Percentiles rank a stretch among this genome's conserved stretches.
These are phyloP conservation scores for Trichoderma sp. DNA, from an alignment of 2,329 filamentous ascomycete species.

Conservation along the genomic window DNA sequence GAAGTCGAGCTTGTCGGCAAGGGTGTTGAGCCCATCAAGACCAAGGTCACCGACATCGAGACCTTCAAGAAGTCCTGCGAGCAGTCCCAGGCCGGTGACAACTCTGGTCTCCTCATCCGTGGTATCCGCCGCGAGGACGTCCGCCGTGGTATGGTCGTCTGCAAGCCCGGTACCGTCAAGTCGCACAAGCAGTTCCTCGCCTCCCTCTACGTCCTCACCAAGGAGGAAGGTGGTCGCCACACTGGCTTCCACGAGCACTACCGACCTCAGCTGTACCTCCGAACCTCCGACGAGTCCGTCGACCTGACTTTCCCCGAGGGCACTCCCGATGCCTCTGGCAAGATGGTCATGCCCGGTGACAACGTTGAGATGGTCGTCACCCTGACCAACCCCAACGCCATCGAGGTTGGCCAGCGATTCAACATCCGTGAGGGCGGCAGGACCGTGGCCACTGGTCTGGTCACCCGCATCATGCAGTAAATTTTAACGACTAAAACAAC, in stretches of 20 bases:
- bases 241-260: constrained; percentile 96
- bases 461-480: constrained; percentile 71
- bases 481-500: constrained; percentile 25
- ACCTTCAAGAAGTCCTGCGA: constrained; percentile 99
- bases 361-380: constrained; percentile 96
- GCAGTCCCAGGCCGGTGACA: constrained; percentile 93
- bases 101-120: constrained; percentile 94
- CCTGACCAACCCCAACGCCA: constrained; percentile 80
- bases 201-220: constrained; percentile 95
- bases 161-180: constrained; percentile 79
- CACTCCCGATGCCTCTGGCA: constrained; percentile 68
- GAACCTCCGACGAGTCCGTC: constrained; percentile 82
- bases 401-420: constrained; percentile 93
- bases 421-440: constrained; percentile 97
- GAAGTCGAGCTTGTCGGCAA: constrained; percentile 96
- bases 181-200: constrained; percentile 89
- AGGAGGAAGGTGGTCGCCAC: constrained; percentile 97
- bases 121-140: constrained; percentile 96
- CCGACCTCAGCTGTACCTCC: constrained; percentile 93
- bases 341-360: constrained; percentile 97
- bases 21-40: constrained; percentile 81
- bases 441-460: constrained; percentile 80
- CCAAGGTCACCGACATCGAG: constrained; percentile 99
- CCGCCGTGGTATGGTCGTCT: constrained; percentile 90
- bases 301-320: constrained; percentile 85